A percentile compares a stretch with the other conserved stretches of the same genome.
These are phyloP conservation scores for Ustilago curta DNA, from an alignment of 1,284 basidiomycete species.

Conservation along the genomic window DNA sequence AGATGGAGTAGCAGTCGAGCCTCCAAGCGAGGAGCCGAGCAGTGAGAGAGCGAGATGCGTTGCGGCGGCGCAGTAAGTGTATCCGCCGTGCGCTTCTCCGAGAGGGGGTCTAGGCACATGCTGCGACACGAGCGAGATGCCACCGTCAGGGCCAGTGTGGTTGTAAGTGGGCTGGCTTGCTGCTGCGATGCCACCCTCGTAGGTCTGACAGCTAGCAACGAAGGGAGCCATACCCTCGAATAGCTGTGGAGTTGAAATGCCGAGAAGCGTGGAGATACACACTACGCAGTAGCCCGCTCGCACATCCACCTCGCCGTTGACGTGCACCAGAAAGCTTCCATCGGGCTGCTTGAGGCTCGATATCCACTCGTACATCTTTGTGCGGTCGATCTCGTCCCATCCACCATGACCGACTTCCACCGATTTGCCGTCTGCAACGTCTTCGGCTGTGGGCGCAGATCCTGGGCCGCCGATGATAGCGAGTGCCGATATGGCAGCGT, in stretches of 20 bases:
- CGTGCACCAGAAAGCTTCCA: constrained; percentile 90
- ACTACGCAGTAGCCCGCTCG: constrained; percentile 83
- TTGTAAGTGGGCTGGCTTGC: constrained; percentile 77
- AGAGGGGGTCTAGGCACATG: constrained; percentile 74
- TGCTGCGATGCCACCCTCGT: constrained; percentile 94
- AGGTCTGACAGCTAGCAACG: constrained; percentile 86
- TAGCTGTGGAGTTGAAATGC: constrained; percentile 89
- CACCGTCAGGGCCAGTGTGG: constrained; percentile 14
- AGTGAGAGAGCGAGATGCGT: constrained; percentile 83
- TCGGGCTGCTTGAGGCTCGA: constrained; percentile 92
- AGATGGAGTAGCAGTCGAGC: constrained; percentile 3
- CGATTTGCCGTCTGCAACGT: constrained; percentile 72
- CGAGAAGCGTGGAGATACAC: constrained; percentile 77
- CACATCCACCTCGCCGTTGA: constrained; percentile 91
- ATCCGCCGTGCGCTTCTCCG: constrained; percentile 97
- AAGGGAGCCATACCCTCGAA: constrained; percentile 73
- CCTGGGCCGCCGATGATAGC: constrained; percentile 79
- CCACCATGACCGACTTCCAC: constrained; percentile 69
- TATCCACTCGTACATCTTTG: constrained; percentile 86
- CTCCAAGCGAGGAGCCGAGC: constrained; percentile 11
- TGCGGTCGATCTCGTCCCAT: constrained; percentile 70
- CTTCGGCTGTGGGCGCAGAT: constrained; percentile 68
- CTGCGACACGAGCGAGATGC: constrained; percentile 19
- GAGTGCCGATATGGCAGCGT: constrained; percentile 85
- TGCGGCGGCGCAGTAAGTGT: constrained; percentile 91